These are phyloP conservation scores for Eimeria tenella DNA, from an alignment of 169 alveolate species.

Conservation along the genomic window DNA sequence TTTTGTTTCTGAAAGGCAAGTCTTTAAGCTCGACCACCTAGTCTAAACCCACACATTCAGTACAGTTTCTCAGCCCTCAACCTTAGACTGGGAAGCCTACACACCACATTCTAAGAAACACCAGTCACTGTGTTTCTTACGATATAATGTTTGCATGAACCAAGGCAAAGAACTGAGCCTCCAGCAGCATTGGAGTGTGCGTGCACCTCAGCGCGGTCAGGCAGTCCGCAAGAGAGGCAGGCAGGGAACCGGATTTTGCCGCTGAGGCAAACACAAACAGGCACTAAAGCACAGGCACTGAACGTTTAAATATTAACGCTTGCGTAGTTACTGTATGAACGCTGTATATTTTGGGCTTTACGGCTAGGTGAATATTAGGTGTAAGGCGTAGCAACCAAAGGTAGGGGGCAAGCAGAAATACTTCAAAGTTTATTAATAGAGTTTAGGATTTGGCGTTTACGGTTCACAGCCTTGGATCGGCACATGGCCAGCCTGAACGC, in stretches of 20 bases:
- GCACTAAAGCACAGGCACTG: not conserved
- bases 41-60: no score
- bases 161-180: slow-evolving; percentile 35
- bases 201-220: slow-evolving; percentile 18
- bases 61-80: not conserved
- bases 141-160: not conserved
- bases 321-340: not conserved
- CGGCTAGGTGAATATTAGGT: not conserved
- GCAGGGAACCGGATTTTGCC: slow-evolving; percentile 4
- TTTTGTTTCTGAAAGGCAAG: no score
- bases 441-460: slow-evolving; percentile 21
- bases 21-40: no score
- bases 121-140: not conserved
- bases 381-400: no score
- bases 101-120: not conserved
- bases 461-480: slow-evolving; percentile 5
- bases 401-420: no score
- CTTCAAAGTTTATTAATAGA: not conserved
- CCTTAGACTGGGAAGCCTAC: not conserved
- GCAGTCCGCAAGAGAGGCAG: slow-evolving; percentile 23
- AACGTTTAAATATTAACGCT: not conserved
- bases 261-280: not conserved
- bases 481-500: slow-evolving; percentile 21
- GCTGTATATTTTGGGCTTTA: not conserved
- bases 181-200: slow-evolving; percentile 9